phyloP scores from a whole-genome alignment of 108 stramenopile species.

The Skeletonema marinoi region DNA sequence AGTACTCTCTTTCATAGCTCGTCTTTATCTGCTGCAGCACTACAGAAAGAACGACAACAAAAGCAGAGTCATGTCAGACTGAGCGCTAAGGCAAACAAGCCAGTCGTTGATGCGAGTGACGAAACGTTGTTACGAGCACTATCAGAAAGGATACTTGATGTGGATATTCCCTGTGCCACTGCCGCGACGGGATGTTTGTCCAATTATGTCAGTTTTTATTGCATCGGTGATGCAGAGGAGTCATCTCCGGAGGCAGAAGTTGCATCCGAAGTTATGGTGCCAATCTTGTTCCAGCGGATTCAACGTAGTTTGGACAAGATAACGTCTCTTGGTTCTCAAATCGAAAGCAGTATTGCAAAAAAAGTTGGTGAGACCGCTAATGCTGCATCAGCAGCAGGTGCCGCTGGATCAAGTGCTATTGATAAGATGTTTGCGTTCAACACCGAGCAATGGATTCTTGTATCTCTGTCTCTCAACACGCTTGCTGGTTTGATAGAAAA shows the following conservation, averaged over 20 bases:
- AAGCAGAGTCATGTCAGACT: background rate
- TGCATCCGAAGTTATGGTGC: slow-evolving; percentile 27
- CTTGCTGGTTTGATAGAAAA: slow-evolving; percentile 47
- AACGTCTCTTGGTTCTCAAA: background rate
- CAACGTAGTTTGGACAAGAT: slow-evolving; percentile 8
- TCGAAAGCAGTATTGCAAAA: background rate
- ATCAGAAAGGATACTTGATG: slow-evolving; percentile 67
- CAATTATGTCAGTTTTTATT: slow-evolving; percentile 51
- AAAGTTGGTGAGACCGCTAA: background rate
- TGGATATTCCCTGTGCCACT: slow-evolving; percentile 67
- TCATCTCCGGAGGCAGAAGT: slow-evolving; percentile 8
- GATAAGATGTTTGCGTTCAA: slow-evolving; percentile 14
- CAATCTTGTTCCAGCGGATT: slow-evolving; percentile 33
- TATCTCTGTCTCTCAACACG: slow-evolving; percentile 28
- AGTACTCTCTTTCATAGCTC: slow-evolving; percentile 44
- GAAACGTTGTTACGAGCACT: slow-evolving; percentile 62
- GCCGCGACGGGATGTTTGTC: slow-evolving; percentile 71
- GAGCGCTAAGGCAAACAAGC: background rate
- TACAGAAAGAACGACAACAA: background rate
- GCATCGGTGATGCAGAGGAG: background rate
- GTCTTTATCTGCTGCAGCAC: slow-evolving; percentile 12
- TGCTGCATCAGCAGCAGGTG: background rate
- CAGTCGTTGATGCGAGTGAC: slow-evolving; percentile 17
- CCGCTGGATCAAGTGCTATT: background rate
- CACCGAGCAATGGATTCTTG: slow-evolving; percentile 36